Evolutionary conservation across 1,139 yeast genomes (phyloP), one percentile per base, ranked within the genome.

Genomic region (Hyphopichia fennica): DNA sequence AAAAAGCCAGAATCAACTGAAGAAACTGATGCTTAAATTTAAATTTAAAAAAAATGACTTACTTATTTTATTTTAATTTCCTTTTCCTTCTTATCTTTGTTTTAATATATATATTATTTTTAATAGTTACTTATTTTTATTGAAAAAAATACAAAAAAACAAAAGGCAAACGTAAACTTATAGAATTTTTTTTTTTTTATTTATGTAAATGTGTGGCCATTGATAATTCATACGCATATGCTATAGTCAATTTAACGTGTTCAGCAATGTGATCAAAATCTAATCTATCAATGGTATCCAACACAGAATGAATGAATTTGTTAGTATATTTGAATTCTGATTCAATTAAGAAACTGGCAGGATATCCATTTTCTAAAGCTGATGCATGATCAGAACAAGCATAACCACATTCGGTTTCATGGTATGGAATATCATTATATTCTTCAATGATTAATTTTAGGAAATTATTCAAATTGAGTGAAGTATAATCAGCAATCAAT

Each of bases 311-410:
- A 48, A 89, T 84, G 57, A 71, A 84, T 38, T 82, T 84, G 62
- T 81, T 83, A 6, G 82, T 71, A 50, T 75, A 72, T 44, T 77
- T 72, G 62, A 88, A 76, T 47, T 77, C 84, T 40, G 88, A 75
- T 63, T 91, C 99, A 49, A 87, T 79, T 43, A 88, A 84, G 62
- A 89, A 87, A 32, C 90, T 77, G 16, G 89, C 77, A 10, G 97
- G 96, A 61, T 75, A 88, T 1, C 97, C 96, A 52, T 79, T 80
- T 59, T 85, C 84, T 41, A 82, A 63, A 2, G 96, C 96, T 40
- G 95, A 82, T 3, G 95, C 87, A 62, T 90, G 96, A 63, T 91
- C 98, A 22, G 95, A 85, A 63, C 98, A 90, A 0, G 96, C 95
- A 56, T 90, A 90, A 0, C 96, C 96, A 66, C 98, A 91, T 42